Percentiles rank a stretch among this genome's conserved stretches.
Evolutionary conservation across 495 filamentous ascomycete genomes (phyloP).

Genomic region (Annulohypoxylon maeteangense): DNA sequence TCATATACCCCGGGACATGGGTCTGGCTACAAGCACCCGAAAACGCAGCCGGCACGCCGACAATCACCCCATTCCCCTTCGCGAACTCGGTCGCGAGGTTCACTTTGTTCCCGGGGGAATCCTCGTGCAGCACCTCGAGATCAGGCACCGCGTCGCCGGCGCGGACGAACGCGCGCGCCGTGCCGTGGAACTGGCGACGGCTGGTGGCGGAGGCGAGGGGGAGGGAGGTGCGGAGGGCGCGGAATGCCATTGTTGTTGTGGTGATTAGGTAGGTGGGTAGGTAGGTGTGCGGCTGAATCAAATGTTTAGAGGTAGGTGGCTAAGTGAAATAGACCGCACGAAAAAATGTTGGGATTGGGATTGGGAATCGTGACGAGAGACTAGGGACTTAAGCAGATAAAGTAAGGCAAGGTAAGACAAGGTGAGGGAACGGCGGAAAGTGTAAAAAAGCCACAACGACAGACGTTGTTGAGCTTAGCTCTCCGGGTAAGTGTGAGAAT

Average conservation of each 20-base stretch:
- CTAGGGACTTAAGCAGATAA: background rate
- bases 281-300: no score
- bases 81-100: constrained; percentile 81
- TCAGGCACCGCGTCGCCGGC: constrained; percentile 71
- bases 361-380: background rate
- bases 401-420: background rate
- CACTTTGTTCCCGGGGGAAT: constrained; percentile 80
- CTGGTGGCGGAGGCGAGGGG: background rate
- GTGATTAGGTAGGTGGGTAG: background rate
- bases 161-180: constrained; percentile 61
- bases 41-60: constrained; percentile 93
- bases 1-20: constrained; percentile 86
- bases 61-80: constrained; percentile 73
- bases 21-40: constrained; percentile 80
- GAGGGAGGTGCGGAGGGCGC: constrained; percentile 33
- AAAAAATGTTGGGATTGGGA: background rate
- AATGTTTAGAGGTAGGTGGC: no score
- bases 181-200: constrained; percentile 63
- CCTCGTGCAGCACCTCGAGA: constrained; percentile 70
- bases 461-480: background rate
- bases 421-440: background rate
- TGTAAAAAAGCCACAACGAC: background rate
- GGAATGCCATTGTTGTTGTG: constrained; percentile 42
- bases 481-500: background rate
- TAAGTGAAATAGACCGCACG: no score